Evolutionary conservation across 768 basidiomycete species (phyloP).

Genomic region (Leccinum subgranulosum): DNA sequence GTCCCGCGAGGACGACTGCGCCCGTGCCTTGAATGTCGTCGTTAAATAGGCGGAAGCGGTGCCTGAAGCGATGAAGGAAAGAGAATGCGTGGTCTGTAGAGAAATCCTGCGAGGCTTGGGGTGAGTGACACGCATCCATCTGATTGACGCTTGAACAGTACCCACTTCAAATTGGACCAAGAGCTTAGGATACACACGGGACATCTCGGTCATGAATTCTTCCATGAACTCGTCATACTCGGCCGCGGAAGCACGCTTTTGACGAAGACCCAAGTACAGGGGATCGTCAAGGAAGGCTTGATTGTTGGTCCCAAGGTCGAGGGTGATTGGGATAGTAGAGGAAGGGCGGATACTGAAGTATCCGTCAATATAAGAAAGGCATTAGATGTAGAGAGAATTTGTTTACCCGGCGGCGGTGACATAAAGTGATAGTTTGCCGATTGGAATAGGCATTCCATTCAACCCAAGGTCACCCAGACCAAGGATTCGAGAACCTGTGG

Average conservation of each 20-base stretch:
- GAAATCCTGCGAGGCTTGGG: constrained; percentile 59
- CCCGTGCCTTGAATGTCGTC: constrained; percentile 93
- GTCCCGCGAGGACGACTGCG: constrained; percentile 86
- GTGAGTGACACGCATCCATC: not conserved
- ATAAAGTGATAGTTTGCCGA: constrained; percentile 92
- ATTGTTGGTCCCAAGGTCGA: constrained; percentile 91
- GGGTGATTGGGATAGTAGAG: constrained; percentile 77
- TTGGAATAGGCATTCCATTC: constrained; percentile 84
- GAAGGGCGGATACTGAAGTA: constrained; percentile 62
- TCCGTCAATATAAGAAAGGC: not conserved
- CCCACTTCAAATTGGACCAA: constrained; percentile 81
- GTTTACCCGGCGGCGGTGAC: constrained; percentile 83
- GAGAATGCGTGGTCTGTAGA: constrained; percentile 88
- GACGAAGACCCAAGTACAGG: constrained; percentile 82
- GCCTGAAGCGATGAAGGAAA: constrained; percentile 74
- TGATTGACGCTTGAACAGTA: not conserved
- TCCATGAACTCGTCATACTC: constrained; percentile 86
- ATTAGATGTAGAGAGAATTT: not conserved
- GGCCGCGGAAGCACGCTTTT: constrained; percentile 57
- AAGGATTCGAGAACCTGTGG: constrained; percentile 76
- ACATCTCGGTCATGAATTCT: constrained; percentile 87
- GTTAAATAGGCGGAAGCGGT: constrained; percentile 79
- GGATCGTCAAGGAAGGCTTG: constrained; percentile 78
- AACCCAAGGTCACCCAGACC: constrained; percentile 83
- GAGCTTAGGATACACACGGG: constrained; percentile 68